Evolutionary conservation across 2,329 filamentous ascomycete genomes (phyloP), one percentile per base, ranked within the genome.

Genomic region (Fusarium piperis): DNA sequence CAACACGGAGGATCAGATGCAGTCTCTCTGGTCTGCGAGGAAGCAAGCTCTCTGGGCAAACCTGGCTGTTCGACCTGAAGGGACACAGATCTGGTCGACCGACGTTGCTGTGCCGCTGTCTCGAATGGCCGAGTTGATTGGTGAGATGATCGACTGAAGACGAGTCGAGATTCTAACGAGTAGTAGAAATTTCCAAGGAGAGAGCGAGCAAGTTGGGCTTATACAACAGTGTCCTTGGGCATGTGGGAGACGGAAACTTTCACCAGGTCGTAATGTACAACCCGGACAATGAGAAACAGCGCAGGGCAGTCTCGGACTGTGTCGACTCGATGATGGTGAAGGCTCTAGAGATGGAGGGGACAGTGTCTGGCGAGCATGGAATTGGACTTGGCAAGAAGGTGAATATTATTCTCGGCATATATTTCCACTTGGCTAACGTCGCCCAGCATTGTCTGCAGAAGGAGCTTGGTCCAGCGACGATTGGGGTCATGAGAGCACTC

Each of bases 91-190:
- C 28, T 94, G 92, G 92, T 93, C 92, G 0, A 95, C 93, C 0
- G 93, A 95, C 77, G 93, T 95, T 20, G 93, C 93, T 0, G 93
- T 95, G 1, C 93, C 93, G 0, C 89, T 95, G 53, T 93, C 90
- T 16, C 85, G 86, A 39, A 82, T 95, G 68, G 89, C 92, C 2
- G 89, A 92, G 71, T 91, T 94, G 60, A 93, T 95, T 55, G 81
- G 80, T 76, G 60, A 65, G 74, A 57, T 2, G 9, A 30, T 6
- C 7, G 15, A 2, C n/a, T 16, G 0, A 11, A 33, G 16, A 20
- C 3, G 8, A 0, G 5, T 16, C 13, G 2, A 12, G 36, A 11
- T 7, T 36, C 55, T 64, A 35, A 71, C 16, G 3, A 23, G 10
- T 53, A 11, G 26, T 46, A 80, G 90, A 92, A 69, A 84, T 89